Evolutionary conservation across 2,329 filamentous ascomycete species (phyloP), one percentile per base, ranked within the genome.

Genomic region (Lecanicillium sp.): DNA sequence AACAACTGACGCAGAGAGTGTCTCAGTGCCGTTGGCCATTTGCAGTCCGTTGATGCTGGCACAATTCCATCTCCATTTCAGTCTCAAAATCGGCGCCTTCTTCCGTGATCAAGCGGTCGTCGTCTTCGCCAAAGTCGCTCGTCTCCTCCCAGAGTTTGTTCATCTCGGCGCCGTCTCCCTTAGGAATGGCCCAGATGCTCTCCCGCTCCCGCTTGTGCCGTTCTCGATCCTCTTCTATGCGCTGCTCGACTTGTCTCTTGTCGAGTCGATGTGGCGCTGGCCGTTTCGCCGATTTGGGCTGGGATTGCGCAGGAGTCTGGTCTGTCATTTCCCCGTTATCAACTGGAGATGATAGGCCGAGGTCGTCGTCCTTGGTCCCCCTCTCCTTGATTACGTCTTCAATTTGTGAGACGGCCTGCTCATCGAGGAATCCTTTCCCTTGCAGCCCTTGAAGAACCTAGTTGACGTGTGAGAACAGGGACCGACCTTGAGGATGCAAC

Each of bases 151-250:
- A 94, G 55, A 94, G 68, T 67, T 81, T 87, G 54, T 84, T 79
- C 68, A 89, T 84, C 67, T 97, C 91, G 10, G 71, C 69, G 29
- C 83, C 78, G 21, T 78, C 74, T 8, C 56, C 59, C 8, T 78
- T 75, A 24, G 80, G 80, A 2, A 95, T 83, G 1, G 90, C 88
- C 93, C 94, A 98, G 53, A 95, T 94, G 58, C 84, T 90, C 69
- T 98, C 93, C 19, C 93, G 74, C 59, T 91, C 72, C 36, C 91
- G 74, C 73, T 98, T 98, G 66, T 98, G 94, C 36, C 93, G 75
- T 66, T 98, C 93, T 3, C 93, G 76, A 66, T 98, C 93, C 67
- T 98, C 94, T 58, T 98, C 94, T 54, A 98, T 95, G 33, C 93
- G 77, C 70, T 97, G 90, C 68, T 97, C 90, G 45, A 96, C 87